Evolutionary conservation across 2,329 filamentous ascomycete species (phyloP), one percentile per base, ranked within the genome.

Genomic region (Trichoderma sp.): DNA sequence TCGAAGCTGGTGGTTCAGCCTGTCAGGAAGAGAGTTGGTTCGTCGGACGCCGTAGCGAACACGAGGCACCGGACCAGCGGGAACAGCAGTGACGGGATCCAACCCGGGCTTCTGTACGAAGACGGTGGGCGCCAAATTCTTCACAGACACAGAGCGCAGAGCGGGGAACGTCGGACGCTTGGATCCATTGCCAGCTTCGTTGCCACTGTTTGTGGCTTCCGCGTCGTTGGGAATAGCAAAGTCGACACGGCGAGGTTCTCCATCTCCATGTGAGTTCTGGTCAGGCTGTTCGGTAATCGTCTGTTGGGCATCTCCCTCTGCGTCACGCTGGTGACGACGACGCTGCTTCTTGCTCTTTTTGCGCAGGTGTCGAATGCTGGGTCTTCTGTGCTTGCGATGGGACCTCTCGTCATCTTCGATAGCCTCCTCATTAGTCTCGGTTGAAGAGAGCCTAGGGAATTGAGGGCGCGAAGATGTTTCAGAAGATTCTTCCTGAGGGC

Each of bases 1-100:
- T 4, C 85, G 83, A 39, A 81, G 72, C 26, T 81, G 77, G 63
- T 74, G 77, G 63, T 75, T 66, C 10, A 93, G 84, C 21, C 90
- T 86, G 73, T 91, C 90, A 0, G 91, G 91, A 2, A 94, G 84
- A 0, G 91, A 94, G 76, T 87, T 92, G 24, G 91, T 92, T 66
- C 91, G 86, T 68, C 90, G 89, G 65, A 93, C 88, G n/a, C 87
- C 87, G 72, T 87, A 87, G 52, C 86, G 83, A 69, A 89, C 85
- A 34, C 85, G 83, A 6, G 87, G 86, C 54, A 88, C 82, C 13
- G 83, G 81, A 2, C 86, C 83, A 10, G 79, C 71, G 4, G 81
- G 74, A 5, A 75, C 75, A 7, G 77, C 69, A 14, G 77, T 72
- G 2, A 73, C 30, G 1, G 68, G 71, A 4, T 73, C 69, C 2